Evolutionary conservation across 768 basidiomycete genomes (phyloP), one percentile per base, ranked within the genome.

Genomic region (Gelatoporia subvermispora): DNA sequence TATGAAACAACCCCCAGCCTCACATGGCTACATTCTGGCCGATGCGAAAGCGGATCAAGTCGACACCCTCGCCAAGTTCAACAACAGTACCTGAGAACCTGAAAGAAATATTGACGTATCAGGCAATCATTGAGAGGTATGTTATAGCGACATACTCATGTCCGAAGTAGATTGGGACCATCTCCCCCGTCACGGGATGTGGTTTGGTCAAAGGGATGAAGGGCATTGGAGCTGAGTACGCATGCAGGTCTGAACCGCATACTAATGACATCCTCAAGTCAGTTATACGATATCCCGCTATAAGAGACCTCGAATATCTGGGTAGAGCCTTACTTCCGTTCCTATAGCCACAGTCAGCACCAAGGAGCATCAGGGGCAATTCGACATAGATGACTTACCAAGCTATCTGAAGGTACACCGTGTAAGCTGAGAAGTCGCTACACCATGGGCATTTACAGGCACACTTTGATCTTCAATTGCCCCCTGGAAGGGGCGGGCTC

Each of bases 181-280:
- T 65, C 44, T 72, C 68, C 15, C 69, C 68, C 0, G 73, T 71
- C 11, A 72, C 37, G 7, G 57, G 57, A 54, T 75, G 65, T 7
- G 72, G 65, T 16, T 57, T 51, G 7, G 66, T 62, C 10, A 48
- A 45, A 11, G 65, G 67, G n/a, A 3, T 41, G 44, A 63, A 64
- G 22, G 63, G 50, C 24, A 66, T 46, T 22, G 49, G 49, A 1
- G 56, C 55, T n/a, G 67, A 52, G 46, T 69, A 76, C n/a, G 72
- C 71, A 50, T 78, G 74, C 10, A 78, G 59, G 52, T 78, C 77
- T 37, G 69, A 71, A 9, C 75, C 74, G 48, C 74, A 77, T 47
- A 76, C 73, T 66, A 43, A 48, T 5, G 8, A 47, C 40, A 28
- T 8, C 22, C 17, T 23, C 23, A 40, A 35, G 25, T 48, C 3